Base-by-base conservation (phyloP, 129 eudicot genomes). In the Oenanthe sinensis region DNA sequence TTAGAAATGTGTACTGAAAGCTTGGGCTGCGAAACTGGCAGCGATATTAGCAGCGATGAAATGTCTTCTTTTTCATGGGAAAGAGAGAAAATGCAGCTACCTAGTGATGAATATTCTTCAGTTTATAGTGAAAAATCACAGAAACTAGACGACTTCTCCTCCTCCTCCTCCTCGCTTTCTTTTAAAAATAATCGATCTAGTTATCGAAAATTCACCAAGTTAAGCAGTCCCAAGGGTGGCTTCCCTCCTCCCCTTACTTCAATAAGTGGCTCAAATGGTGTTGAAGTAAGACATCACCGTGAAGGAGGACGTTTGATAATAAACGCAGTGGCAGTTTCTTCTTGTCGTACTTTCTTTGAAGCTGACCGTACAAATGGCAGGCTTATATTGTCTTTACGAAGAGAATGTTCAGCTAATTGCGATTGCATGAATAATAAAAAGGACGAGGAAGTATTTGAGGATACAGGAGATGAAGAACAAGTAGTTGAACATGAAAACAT, bases 1-100 rank as follows among this genome's bases (percentile, higher is more conserved):
- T 84, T 94, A 33, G 97, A 94, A 83, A 90, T 94, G 93, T 94
- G 98, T 87, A 94, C 98, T 3, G 97, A 94, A 82, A 85, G 98
- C 76, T 82, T 92, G 50, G 98, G 98, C n/a, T 79, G 91, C 45
- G 98, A 94, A 65, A 88, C 98, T 0, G 98, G 98, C 17, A 84
- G 85, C 55, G 80, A 81, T 75, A 86, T 81, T 49, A 84, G 82
- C 49, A 82, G 80, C 4, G 91, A 88, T 33, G 91, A 86, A 28
- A 79, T 86, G 58, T 50, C 70, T 74, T 43, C 55, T 6, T 36
- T 67, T 69, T 65, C 47, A 60, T 77, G 77, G 79, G 87, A 88
- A 44, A 80, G 75, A 49, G 82, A 88, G 75, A 86, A 77, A 67
- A 55, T 80, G 39, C 77, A 43, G 13, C 58, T 74, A 24, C 58